These are phyloP conservation scores for Kodamaea leandrae DNA, from an alignment of 805 yeast species.

Conservation along the genomic window DNA sequence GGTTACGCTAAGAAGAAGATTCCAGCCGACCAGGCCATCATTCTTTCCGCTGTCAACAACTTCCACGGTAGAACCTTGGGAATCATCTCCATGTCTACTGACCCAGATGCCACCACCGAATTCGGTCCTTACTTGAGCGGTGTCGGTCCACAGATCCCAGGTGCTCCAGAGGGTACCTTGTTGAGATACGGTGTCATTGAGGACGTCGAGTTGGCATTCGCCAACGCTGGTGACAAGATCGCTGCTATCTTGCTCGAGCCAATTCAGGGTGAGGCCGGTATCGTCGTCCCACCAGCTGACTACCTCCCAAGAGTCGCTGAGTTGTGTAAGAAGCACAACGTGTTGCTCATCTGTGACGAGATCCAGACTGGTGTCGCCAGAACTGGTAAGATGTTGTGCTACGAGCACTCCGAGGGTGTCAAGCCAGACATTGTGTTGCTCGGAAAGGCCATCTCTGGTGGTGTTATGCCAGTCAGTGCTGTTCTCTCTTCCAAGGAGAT, in stretches of 20 bases:
- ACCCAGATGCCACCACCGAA: conserved; percentile 82
- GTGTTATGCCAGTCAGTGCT: conserved; percentile 88
- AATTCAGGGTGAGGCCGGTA: conserved; percentile 98
- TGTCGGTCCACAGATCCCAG: conserved; percentile 83
- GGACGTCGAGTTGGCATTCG: conserved; percentile 80
- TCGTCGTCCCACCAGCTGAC: conserved; percentile 85
- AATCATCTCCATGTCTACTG: conserved; percentile 93
- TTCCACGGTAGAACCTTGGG: conserved; percentile 98
- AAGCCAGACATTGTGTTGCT: conserved; percentile 87
- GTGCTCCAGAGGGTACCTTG: conserved; percentile 54
- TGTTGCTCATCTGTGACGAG: conserved; percentile 90
- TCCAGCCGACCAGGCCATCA: conserved; percentile 78
- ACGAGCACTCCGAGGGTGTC: conserved; percentile 74
- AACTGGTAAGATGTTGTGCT: conserved; percentile 91
- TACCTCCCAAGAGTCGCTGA: conserved; percentile 71
- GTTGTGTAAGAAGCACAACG: conserved; percentile 79
- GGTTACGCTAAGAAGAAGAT: conserved; percentile 88
- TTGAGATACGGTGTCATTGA: conserved; percentile 82
- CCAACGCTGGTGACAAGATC: conserved; percentile 79
- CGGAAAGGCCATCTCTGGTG: conserved; percentile 96
- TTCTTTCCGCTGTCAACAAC: conserved; percentile 82
- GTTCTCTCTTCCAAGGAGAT: conserved; percentile 87
- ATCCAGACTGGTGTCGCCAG: conserved; percentile 97
- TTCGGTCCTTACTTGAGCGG: conserved; percentile 88
- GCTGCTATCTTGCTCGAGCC: conserved; percentile 94